Percentiles rank a stretch among this genome's conserved stretches.
Evolutionary conservation across 176 grass and related monocot genomes (phyloP).

Genomic region (Carex pumila): DNA sequence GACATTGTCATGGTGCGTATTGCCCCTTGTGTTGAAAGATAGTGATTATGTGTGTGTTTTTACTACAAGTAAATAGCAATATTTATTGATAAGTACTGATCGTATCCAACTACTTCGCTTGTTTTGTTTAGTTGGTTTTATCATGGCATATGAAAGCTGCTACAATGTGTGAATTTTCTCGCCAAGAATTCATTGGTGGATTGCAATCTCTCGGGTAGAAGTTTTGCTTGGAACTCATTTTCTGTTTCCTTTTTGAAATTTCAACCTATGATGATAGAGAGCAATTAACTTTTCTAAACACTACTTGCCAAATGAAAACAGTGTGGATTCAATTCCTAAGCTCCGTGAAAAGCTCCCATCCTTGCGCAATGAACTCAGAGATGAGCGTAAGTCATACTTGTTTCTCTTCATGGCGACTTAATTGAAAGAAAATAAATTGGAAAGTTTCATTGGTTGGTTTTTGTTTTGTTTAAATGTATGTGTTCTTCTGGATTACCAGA

Average conservation of each 20-base stretch:
- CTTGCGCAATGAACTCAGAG: conserved; percentile 83
- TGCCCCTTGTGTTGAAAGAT: conserved; percentile 14
- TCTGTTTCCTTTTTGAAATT: conserved; percentile 9
- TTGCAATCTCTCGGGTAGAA: conserved; percentile 86
- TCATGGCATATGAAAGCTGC: conserved; percentile 99
- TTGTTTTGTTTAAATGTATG: conserved; percentile 19
- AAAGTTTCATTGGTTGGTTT: conserved; percentile 9
- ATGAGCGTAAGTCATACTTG: conserved; percentile 55
- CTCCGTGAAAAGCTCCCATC: conserved; percentile 81
- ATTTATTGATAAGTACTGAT: not conserved
- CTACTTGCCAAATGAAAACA: conserved; percentile 34
- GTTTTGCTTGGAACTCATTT: conserved; percentile 9
- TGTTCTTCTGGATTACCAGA: conserved; percentile 47
- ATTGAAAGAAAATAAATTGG: conserved; percentile 2
- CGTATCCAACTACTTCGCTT: not conserved
- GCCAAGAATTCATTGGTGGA: conserved; percentile 79
- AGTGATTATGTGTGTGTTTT: not conserved
- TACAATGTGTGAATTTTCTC: conserved; percentile 99
- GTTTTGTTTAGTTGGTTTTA: conserved; percentile 78
- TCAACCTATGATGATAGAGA: not conserved
- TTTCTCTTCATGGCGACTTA: not conserved
- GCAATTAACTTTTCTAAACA: conserved; percentile 12
- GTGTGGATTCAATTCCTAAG: conserved; percentile 87
- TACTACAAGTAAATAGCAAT: not conserved
- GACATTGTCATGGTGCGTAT: conserved; percentile 91